These are phyloP conservation scores for Capronia americana DNA, from an alignment of 2,329 filamentous ascomycete species.

Conservation along the genomic window DNA sequence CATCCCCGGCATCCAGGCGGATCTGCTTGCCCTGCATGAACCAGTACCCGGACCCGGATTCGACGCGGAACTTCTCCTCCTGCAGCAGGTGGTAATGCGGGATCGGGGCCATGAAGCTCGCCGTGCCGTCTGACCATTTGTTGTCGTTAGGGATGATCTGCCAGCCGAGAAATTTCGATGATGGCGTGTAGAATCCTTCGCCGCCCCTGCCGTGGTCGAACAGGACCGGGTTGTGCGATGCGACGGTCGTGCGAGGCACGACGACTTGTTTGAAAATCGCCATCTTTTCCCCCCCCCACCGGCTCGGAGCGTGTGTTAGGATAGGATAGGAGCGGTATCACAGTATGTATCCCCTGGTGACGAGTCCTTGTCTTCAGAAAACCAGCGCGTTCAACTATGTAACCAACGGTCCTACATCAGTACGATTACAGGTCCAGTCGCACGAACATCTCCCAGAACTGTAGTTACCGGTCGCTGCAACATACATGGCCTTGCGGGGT, in stretches of 20 bases:
- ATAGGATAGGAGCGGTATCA: too few species aligned
- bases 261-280: background rate
- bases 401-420: too few species aligned
- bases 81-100: background rate
- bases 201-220: background rate
- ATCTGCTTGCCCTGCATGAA: slow-evolving; percentile 1
- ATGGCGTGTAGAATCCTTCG: background rate
- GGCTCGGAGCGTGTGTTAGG: too few species aligned
- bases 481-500: too few species aligned
- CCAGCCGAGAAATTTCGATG: background rate
- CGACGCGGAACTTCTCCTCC: slow-evolving; percentile 1
- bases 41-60: slow-evolving; percentile 1
- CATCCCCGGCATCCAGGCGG: background rate
- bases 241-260: background rate
- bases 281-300: background rate
- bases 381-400: too few species aligned
- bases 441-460: too few species aligned
- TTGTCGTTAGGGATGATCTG: background rate
- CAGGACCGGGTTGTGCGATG: background rate
- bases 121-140: background rate
- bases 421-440: too few species aligned
- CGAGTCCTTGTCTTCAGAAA: too few species aligned
- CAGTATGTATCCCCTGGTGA: too few species aligned
- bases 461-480: too few species aligned
- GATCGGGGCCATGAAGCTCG: background rate